Conservation (phyloP, 352 stramenopile species). For the Globisporangium apiculatum region DNA sequence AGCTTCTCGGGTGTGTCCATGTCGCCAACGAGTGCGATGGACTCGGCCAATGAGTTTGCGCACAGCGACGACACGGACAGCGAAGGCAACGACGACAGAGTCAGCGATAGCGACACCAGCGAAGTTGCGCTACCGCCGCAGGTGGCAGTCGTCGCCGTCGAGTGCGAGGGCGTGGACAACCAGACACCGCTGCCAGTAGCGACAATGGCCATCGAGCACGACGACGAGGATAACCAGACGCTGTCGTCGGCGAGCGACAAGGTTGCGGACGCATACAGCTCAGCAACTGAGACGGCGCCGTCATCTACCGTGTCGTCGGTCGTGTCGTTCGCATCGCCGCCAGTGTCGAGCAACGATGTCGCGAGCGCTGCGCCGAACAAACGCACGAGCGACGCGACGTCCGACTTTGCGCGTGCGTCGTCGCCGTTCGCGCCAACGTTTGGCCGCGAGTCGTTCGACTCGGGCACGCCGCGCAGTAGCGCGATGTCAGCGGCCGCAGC, state of each 20-base stretch:
- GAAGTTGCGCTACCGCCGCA: no score
- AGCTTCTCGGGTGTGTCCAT: neutral
- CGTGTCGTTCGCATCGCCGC: constrained; percentile 8
- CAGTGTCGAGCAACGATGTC: constrained; percentile 4
- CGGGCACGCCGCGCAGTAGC: constrained; percentile 12
- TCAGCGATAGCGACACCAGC: neutral
- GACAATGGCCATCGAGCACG: no score
- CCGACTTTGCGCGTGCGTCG: constrained; percentile 6
- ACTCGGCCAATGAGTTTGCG: neutral
- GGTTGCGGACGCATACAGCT: neutral
- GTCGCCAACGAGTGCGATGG: constrained; percentile 1
- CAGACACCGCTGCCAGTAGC: no score
- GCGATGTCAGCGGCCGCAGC: neutral
- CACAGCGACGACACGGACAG: constrained; percentile 9
- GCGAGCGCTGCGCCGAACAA: neutral
- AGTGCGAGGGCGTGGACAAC: no score
- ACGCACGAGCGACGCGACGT: constrained; percentile 7
- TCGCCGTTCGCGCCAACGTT: constrained; percentile 5
- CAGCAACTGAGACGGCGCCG: constrained; percentile 6
- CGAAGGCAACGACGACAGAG: constrained; percentile 3
- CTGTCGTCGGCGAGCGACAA: neutral
- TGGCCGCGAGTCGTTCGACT: constrained; percentile 15
- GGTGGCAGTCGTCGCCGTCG: no score
- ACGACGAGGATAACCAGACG: neutral
- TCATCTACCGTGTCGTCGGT: constrained; percentile 4